phyloP scores from a whole-genome alignment of 306 rosid genomes.

The Pyrus bretschneideri region DNA sequence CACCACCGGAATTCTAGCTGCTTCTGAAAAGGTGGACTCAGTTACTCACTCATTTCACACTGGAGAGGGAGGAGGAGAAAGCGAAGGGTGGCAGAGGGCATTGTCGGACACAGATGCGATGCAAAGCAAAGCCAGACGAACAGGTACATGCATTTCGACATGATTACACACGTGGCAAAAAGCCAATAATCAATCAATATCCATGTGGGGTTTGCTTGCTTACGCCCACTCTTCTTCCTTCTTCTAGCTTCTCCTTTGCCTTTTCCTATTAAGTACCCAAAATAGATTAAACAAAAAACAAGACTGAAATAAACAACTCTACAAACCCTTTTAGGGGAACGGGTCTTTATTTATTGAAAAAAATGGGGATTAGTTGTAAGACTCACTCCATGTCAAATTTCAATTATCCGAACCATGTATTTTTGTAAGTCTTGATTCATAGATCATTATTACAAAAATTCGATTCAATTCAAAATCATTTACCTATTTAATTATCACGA shows the following conservation, averaged over 20 bases:
- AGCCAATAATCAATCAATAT: conserved; percentile 6
- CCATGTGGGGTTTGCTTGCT: conserved; percentile 36
- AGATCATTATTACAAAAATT: too few relatives aligned
- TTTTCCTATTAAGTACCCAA: background rate
- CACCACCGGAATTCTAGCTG: background rate
- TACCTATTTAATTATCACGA: too few relatives aligned
- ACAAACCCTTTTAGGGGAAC: too few relatives aligned
- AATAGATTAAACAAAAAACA: background rate
- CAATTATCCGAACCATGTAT: too few relatives aligned
- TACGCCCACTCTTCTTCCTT: background rate
- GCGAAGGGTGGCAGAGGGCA: conserved; percentile 22
- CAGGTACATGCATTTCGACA: conserved; percentile 29
- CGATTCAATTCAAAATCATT: too few relatives aligned
- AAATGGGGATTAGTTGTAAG: too few relatives aligned
- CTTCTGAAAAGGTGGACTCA: background rate
- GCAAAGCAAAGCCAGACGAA: background rate
- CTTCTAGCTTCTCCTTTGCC: background rate
- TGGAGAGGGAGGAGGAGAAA: background rate
- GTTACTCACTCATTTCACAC: background rate
- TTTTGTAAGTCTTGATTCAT: too few relatives aligned
- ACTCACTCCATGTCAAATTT: too few relatives aligned
- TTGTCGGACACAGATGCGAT: conserved; percentile 21
- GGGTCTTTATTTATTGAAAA: too few relatives aligned
- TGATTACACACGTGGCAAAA: conserved; percentile 53
- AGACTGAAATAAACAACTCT: too few relatives aligned